These are phyloP conservation scores for Wallacemonas collosoma DNA, from an alignment of 208 protist genomes.

Conservation along the genomic window DNA sequence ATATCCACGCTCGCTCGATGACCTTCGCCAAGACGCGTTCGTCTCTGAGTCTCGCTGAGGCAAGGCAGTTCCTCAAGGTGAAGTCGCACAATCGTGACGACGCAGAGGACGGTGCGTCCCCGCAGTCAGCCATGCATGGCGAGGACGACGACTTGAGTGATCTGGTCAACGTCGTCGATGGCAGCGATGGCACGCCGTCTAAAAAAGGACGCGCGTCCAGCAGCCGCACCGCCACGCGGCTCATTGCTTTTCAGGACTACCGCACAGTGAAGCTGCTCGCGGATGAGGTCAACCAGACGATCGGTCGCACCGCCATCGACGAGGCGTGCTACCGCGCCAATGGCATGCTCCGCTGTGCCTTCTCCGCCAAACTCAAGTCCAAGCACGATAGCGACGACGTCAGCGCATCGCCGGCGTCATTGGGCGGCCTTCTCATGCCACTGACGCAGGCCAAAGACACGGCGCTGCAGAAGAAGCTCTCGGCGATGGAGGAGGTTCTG, in stretches of 20 bases:
- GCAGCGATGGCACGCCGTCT: not conserved
- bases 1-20: conserved; percentile 77
- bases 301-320: conserved; percentile 69
- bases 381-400: conserved; percentile 14
- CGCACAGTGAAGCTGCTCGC: conserved; percentile 72
- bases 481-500: conserved; percentile 52
- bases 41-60: conserved; percentile 1
- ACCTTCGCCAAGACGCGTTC: conserved; percentile 28
- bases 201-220: not conserved
- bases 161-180: conserved; percentile 46
- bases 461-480: conserved; percentile 52
- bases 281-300: conserved; percentile 75
- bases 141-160: conserved; percentile 44
- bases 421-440: conserved; percentile 41
- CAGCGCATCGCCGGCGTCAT: not conserved
- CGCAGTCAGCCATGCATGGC: conserved; percentile 3
- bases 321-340: conserved; percentile 68
- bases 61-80: conserved; percentile 6
- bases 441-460: conserved; percentile 46
- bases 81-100: not conserved
- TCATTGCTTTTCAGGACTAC: conserved; percentile 84
- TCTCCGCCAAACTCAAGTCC: conserved; percentile 57
- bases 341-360: conserved; percentile 85
- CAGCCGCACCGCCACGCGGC: conserved; percentile 19
- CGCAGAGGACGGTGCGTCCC: conserved; percentile 1